Evolutionary conservation across 2,329 filamentous ascomycete species (phyloP).

Genomic region (Cytospora piceae): DNA sequence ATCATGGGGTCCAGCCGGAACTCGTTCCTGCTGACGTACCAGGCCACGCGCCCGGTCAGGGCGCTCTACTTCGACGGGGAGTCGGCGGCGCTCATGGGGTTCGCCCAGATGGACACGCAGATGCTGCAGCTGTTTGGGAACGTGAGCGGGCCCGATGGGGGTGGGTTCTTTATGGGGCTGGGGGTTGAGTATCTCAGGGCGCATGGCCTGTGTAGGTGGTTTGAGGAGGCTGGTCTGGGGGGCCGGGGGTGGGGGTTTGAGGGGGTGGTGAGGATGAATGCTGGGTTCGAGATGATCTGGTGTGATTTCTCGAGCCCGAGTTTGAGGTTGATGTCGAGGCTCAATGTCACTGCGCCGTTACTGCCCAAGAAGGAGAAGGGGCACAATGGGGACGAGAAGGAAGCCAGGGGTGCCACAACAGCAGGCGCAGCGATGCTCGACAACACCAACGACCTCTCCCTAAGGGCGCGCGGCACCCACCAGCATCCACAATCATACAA

Average conservation of each 20-base stretch:
- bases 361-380: slow-evolving; percentile 33
- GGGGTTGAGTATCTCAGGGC: slow-evolving; percentile 53
- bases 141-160: slow-evolving; percentile 41
- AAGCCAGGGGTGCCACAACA: slow-evolving; percentile 11
- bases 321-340: slow-evolving; percentile 46
- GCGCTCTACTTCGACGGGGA: slow-evolving; percentile 56
- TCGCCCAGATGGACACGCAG: slow-evolving; percentile 51
- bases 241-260: slow-evolving; percentile 52
- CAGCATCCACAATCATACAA: slow-evolving; percentile 38
- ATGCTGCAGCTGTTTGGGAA: slow-evolving; percentile 56
- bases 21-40: slow-evolving; percentile 53
- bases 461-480: neutral
- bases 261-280: slow-evolving; percentile 55
- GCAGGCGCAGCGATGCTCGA: neutral
- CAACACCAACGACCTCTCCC: neutral
- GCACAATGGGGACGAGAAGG: slow-evolving; percentile 12
- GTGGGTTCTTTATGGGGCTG: slow-evolving; percentile 40
- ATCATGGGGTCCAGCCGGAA: slow-evolving; percentile 51
- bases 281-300: slow-evolving; percentile 57
- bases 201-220: slow-evolving; percentile 51
- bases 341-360: slow-evolving; percentile 52
- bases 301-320: slow-evolving; percentile 52
- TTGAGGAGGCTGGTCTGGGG: slow-evolving; percentile 44
- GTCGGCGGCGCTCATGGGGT: slow-evolving; percentile 51
- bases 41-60: slow-evolving; percentile 47